phyloP scores from a whole-genome alignment of 306 rosid genomes.

The Citrullus amarus region DNA sequence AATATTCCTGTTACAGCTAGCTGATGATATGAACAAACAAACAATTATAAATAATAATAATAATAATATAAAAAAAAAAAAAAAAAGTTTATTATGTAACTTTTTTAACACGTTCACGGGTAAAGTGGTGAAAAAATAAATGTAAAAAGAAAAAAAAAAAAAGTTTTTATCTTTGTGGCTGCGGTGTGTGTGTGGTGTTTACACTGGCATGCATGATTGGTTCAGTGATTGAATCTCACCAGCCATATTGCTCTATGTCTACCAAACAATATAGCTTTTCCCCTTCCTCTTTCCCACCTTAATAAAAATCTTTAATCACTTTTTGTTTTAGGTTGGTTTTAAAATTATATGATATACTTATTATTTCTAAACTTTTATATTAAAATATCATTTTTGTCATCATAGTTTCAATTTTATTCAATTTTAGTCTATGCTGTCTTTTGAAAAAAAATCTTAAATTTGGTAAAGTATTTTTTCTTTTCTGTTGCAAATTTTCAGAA shows the following conservation, averaged over 20 bases:
- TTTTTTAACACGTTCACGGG: constrained; percentile 1
- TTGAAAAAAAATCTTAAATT: too few species aligned
- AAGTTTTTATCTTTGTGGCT: background rate
- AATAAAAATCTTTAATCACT: background rate
- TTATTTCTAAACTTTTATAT: too few species aligned
- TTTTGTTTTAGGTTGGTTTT: too few species aligned
- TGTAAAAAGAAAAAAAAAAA: background rate
- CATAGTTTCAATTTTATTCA: too few species aligned
- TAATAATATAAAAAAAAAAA: background rate
- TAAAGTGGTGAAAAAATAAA: background rate
- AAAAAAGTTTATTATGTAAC: background rate
- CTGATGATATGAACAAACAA: background rate
- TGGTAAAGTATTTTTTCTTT: too few species aligned
- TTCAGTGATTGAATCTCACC: constrained; percentile 2
- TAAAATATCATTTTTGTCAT: too few species aligned
- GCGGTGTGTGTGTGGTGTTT: background rate
- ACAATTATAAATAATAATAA: too few species aligned
- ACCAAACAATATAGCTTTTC: background rate
- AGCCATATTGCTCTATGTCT: background rate
- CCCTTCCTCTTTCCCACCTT: background rate
- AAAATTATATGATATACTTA: too few species aligned
- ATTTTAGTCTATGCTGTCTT: too few species aligned
- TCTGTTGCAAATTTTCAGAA: too few species aligned
- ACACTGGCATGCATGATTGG: constrained; percentile 2
- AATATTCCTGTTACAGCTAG: background rate